A percentile compares a stretch with the other conserved stretches of the same genome.
phyloP scores from a whole-genome alignment of 345 rosid genomes.

The Ceriops decandra region DNA sequence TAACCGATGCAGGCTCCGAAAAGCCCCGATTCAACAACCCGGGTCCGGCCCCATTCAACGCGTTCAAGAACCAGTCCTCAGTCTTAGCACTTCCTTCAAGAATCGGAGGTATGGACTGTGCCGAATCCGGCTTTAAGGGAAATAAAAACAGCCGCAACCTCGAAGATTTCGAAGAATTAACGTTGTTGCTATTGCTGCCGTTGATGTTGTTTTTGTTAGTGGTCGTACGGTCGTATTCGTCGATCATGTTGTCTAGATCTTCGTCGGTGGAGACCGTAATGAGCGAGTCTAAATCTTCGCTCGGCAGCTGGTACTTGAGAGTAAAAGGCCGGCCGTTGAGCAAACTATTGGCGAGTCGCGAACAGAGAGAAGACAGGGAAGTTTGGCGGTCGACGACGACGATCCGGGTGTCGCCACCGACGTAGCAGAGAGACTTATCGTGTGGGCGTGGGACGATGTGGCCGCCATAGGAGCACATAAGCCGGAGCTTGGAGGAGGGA shows the following conservation, averaged over 20 bases:
- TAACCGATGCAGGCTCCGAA: conserved; percentile 68
- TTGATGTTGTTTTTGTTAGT: conserved; percentile 10
- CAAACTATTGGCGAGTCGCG: conserved; percentile 59
- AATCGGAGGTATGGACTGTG: conserved; percentile 70
- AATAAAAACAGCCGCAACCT: conserved; percentile 82
- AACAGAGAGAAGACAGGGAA: conserved; percentile 48
- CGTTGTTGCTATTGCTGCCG: conserved; percentile 43
- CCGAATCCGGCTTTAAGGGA: conserved; percentile 56
- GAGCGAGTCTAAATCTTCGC: conserved; percentile 86
- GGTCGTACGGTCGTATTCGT: conserved; percentile 73
- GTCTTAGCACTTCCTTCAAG: conserved; percentile 57
- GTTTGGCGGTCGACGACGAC: conserved; percentile 71
- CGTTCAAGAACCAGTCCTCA: conserved; percentile 86
- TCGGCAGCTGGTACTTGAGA: conserved; percentile 88
- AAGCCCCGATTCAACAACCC: conserved; percentile 57
- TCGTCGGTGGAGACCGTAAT: conserved; percentile 87
- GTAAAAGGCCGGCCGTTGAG: conserved; percentile 60
- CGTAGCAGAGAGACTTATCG: conserved; percentile 74
- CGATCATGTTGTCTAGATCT: conserved; percentile 93
- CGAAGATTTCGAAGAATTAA: conserved; percentile 40
- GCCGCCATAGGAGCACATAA: conserved; percentile 94
- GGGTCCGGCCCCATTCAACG: conserved; percentile 48
- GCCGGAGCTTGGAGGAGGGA: conserved; percentile 59
- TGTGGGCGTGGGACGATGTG: conserved; percentile 86
- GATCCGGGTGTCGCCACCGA: conserved; percentile 88